Percentiles rank a stretch among this genome's conserved stretches.
Conservation (phyloP, 345 rosid genomes). For the Carallia brachiata region DNA sequence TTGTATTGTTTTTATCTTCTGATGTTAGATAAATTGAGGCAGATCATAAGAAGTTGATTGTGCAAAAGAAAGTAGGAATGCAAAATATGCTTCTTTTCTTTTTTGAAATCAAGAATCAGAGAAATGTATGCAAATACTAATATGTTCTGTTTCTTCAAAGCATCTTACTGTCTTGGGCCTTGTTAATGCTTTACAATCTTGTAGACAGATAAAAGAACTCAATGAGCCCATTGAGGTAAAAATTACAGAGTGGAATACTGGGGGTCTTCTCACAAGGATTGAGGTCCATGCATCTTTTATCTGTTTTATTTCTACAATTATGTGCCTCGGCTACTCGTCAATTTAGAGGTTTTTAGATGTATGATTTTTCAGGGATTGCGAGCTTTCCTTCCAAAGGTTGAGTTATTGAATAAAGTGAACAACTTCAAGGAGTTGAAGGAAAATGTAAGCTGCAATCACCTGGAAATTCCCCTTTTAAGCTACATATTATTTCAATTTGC, state of each 20-base stretch:
- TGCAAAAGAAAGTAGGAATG: not conserved
- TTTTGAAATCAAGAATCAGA: not conserved
- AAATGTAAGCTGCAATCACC: slow-evolving; percentile 47
- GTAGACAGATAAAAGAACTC: slow-evolving; percentile 69
- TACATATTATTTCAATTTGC: not conserved
- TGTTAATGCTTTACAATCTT: slow-evolving; percentile 9
- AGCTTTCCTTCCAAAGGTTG: slow-evolving; percentile 83
- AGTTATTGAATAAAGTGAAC: slow-evolving; percentile 65
- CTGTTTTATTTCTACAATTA: not conserved
- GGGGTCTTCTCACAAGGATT: slow-evolving; percentile 80
- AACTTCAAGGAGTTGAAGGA: slow-evolving; percentile 86
- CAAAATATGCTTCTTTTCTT: not conserved
- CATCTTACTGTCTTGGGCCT: not conserved
- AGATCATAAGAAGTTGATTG: not conserved
- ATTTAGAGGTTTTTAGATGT: slow-evolving; percentile 9
- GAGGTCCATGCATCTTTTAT: slow-evolving; percentile 47
- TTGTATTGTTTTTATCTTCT: not conserved
- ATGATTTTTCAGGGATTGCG: slow-evolving; percentile 66
- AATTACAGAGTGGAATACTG: slow-evolving; percentile 88
- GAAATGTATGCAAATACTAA: not conserved
- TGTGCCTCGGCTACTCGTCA: not conserved
- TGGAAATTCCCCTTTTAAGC: slow-evolving; percentile 9
- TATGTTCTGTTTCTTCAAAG: not conserved
- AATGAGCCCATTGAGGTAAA: slow-evolving; percentile 78
- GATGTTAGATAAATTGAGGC: not conserved